Base-by-base conservation (phyloP, 2,329 filamentous ascomycete species). In the Alternaria infectoria region DNA sequence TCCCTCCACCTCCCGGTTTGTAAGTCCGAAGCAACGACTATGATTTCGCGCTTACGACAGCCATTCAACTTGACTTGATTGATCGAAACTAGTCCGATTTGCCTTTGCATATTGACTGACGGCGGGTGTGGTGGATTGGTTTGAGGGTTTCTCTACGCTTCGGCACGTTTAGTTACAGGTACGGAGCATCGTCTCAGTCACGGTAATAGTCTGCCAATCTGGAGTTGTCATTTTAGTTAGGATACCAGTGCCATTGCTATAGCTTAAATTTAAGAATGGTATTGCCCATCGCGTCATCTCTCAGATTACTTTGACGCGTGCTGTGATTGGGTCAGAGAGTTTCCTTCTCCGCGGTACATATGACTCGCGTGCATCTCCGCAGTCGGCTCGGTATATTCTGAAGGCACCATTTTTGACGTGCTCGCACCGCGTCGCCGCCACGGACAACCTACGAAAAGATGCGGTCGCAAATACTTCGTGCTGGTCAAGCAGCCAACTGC, bases 1-100 rank as follows among this genome's bases (percentile, higher is more conserved):
- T 78, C 13, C 74, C 76, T 54, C 76, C 76, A 40, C 76, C 76
- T 36, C 76, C 76, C 40, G 76, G 76, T 23, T 55, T 79, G 70
- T 79, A 72, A 75, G 66, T 66, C 46, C 57, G 52, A 50, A 59
- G 47, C 64, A 66, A 54, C 64, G 60, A 66, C 60, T 68, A 57
- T 68, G 46, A 60, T 61, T 40, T 57, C 47, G 45, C 57, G 64
- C 59, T 67, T 65, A 69, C 65, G 65, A 68, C 62, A 62, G 59
- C 36, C 51, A 32, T 49, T 56, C 49, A 56, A 26, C 30, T 45
- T 59, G 43, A 60, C 49, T 60, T 62, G 56, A 58, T 59, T 65
- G 51, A 63, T 56, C 49, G 59, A 65, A 61, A 60, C 43, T 50
- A 63, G 51, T 62, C 52, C 30, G 46, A 59, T 50, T 43, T 30